Percentiles rank a stretch among this genome's conserved stretches.
Evolutionary conservation across 257 asterid genomes (phyloP).

Genomic region (Solanum verrucosum): DNA sequence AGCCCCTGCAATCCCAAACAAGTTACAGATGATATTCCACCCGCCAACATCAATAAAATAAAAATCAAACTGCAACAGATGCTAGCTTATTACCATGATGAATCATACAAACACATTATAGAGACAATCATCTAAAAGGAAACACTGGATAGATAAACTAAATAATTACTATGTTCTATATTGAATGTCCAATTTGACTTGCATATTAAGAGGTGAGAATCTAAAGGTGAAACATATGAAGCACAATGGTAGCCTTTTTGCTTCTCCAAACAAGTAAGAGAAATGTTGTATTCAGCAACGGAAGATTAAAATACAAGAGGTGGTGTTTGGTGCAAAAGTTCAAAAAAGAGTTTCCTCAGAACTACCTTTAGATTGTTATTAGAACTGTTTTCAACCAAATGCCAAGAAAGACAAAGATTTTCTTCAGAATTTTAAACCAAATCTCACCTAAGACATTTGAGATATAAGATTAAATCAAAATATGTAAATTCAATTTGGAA

Average conservation of each 20-base stretch:
- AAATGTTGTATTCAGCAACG: neutral
- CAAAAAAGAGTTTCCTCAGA: neutral
- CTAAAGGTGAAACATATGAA: neutral
- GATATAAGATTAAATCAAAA: neutral
- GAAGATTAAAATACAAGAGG: neutral
- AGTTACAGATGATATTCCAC: neutral
- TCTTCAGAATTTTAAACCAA: neutral
- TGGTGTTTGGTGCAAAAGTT: neutral
- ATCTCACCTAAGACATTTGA: neutral
- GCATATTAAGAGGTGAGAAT: neutral
- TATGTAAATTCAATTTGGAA: neutral
- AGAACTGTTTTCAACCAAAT: neutral
- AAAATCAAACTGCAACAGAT: neutral
- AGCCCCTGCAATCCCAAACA: slow-evolving; percentile 34
- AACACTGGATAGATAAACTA: neutral
- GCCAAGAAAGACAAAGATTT: neutral
- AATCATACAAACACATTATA: neutral
- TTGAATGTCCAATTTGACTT: neutral
- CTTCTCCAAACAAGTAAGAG: neutral
- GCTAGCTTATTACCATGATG: neutral
- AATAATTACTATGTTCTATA: neutral
- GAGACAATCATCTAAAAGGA: neutral
- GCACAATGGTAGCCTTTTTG: neutral
- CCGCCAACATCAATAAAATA: neutral
- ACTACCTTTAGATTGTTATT: neutral